Evolutionary conservation across 768 basidiomycete genomes (phyloP).

Genomic region (Termitomyces sp.): DNA sequence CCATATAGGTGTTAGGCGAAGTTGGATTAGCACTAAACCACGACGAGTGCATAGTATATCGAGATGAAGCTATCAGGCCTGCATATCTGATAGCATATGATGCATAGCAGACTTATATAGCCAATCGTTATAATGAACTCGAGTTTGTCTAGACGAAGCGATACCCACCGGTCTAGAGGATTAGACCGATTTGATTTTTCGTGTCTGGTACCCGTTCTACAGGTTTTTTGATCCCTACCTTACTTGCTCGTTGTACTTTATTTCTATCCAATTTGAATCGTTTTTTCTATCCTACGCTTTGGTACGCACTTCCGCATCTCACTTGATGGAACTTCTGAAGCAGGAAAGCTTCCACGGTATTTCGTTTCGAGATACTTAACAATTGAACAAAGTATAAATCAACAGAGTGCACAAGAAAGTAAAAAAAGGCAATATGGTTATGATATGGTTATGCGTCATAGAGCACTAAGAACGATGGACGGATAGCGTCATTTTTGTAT

Average conservation of each 20-base stretch:
- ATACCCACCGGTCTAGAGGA: neutral
- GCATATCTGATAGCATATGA: slow-evolving; percentile 70
- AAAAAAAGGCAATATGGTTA: too few species aligned
- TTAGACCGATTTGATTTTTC: neutral
- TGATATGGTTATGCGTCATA: slow-evolving; percentile 42
- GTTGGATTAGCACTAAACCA: slow-evolving; percentile 61
- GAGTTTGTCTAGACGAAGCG: neutral
- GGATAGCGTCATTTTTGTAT: slow-evolving; percentile 64
- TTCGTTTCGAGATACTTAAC: too few species aligned
- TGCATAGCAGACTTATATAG: neutral
- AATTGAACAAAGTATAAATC: neutral
- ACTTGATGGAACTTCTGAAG: neutral
- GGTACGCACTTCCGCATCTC: neutral
- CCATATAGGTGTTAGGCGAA: slow-evolving; percentile 39
- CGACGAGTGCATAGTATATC: slow-evolving; percentile 65
- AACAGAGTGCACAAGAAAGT: neutral
- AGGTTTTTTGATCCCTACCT: neutral
- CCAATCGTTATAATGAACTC: neutral
- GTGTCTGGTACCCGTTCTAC: neutral
- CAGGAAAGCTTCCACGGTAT: too few species aligned
- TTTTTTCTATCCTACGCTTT: neutral
- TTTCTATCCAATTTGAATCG: neutral
- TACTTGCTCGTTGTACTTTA: neutral
- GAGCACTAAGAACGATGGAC: slow-evolving; percentile 66
- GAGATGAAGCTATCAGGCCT: slow-evolving; percentile 65